phyloP scores from a whole-genome alignment of 495 filamentous ascomycete genomes.

The Neurospora sp. region DNA sequence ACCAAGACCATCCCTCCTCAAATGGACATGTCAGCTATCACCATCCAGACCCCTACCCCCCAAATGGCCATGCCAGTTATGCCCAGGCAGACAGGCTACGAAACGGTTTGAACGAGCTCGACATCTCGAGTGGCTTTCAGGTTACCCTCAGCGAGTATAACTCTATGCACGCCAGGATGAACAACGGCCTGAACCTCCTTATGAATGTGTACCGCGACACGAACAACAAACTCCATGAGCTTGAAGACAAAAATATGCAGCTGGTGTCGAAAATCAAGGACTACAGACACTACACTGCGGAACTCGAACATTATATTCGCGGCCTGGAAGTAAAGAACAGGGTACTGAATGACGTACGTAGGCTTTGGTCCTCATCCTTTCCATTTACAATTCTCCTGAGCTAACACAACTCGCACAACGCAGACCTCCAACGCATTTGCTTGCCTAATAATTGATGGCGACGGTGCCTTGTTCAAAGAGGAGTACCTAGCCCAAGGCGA shows the following conservation, averaged over 20 bases:
- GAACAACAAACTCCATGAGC: not conserved
- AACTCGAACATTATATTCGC: not conserved
- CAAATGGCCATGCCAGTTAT: not conserved
- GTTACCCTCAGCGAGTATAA: not conserved
- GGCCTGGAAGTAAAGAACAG: not conserved
- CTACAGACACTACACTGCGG: not conserved
- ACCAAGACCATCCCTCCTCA: not conserved
- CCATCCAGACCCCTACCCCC: not conserved
- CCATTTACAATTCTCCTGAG: not conserved
- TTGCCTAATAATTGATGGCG: conserved; percentile 24
- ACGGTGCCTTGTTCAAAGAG: conserved; percentile 22
- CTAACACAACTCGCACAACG: not conserved
- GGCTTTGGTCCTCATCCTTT: not conserved
- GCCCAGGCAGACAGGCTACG: not conserved
- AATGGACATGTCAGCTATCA: not conserved
- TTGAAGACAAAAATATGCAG: not conserved
- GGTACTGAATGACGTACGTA: not conserved
- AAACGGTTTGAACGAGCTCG: not conserved
- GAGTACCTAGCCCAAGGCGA: conserved; percentile 19
- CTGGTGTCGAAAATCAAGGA: not conserved
- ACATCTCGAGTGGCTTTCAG: not conserved
- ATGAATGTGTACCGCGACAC: not conserved
- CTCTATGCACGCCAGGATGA: not conserved
- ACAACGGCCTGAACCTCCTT: not conserved
- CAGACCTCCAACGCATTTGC: conserved; percentile 11